These are phyloP conservation scores for Penstemon davidsonii DNA, from an alignment of 257 asterid species.

Conservation along the genomic window DNA sequence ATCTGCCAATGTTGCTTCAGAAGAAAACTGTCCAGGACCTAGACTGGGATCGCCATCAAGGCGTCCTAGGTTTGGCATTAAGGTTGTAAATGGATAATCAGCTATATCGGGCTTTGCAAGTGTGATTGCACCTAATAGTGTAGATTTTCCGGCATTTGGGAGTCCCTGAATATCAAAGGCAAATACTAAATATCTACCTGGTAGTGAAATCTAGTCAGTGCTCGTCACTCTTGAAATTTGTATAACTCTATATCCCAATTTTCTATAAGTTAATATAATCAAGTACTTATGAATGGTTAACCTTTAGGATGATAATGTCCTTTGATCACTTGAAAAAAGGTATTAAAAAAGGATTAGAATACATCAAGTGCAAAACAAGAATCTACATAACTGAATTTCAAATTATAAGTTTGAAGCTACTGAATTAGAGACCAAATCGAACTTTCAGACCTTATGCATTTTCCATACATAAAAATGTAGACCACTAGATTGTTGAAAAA, in stretches of 20 bases:
- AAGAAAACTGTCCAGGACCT: constrained; percentile 76
- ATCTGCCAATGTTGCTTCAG: constrained; percentile 95
- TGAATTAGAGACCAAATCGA: no score
- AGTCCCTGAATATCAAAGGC: constrained; percentile 63
- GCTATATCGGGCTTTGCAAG: constrained; percentile 96
- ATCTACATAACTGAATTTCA: background rate
- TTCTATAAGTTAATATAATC: background rate
- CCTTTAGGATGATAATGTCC: background rate
- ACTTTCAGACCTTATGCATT: background rate
- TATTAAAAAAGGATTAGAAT: background rate
- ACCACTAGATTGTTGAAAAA: background rate
- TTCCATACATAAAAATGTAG: background rate
- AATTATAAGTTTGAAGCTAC: constrained; percentile 7
- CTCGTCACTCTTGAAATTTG: background rate
- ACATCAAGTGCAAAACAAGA: constrained; percentile 9
- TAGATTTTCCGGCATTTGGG: constrained; percentile 98
- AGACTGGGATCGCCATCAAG: constrained; percentile 91
- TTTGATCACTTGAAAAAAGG: constrained; percentile 1
- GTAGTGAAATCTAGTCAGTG: constrained; percentile 8
- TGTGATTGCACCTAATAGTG: constrained; percentile 83
- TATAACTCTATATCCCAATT: background rate
- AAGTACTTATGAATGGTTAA: background rate
- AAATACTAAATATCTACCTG: constrained; percentile 1
- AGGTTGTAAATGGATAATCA: constrained; percentile 93
- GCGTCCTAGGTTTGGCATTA: constrained; percentile 97